Percentiles rank a stretch among this genome's conserved stretches.
phyloP scores from a whole-genome alignment of 176 grass and related monocot species.

The Ampelocalamus luodianensis region DNA sequence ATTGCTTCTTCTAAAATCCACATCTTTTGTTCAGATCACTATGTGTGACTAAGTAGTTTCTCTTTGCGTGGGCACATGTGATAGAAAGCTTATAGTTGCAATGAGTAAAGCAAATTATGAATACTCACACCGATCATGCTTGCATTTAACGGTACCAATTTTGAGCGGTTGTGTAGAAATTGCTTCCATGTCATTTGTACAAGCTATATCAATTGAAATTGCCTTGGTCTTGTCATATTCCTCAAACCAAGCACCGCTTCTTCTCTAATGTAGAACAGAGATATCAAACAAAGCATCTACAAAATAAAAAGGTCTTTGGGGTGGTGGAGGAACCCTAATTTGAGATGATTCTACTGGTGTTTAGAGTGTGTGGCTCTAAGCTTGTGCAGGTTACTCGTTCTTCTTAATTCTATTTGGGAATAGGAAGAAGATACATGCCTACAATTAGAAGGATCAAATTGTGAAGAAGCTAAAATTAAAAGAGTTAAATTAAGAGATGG shows the following conservation, averaged over 20 bases:
- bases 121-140: not conserved
- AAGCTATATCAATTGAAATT: not conserved
- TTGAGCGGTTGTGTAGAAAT: not conserved
- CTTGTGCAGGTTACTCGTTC: not conserved
- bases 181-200: not conserved
- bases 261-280: not conserved
- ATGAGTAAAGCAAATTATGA: not conserved
- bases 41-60: not conserved
- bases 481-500: not conserved
- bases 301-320: not conserved
- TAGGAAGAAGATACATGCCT: not conserved
- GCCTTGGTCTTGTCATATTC: not conserved
- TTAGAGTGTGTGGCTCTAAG: not conserved
- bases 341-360: not conserved
- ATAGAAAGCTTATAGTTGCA: not conserved
- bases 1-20: not conserved
- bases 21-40: not conserved
- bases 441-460: not conserved
- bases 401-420: not conserved
- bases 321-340: not conserved
- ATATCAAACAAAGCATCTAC: not conserved
- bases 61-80: not conserved
- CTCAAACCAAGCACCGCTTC: not conserved
- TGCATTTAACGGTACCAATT: not conserved
- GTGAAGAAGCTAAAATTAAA: not conserved